Conservation (phyloP, 768 basidiomycete genomes). For the Podaxis sp. region DNA sequence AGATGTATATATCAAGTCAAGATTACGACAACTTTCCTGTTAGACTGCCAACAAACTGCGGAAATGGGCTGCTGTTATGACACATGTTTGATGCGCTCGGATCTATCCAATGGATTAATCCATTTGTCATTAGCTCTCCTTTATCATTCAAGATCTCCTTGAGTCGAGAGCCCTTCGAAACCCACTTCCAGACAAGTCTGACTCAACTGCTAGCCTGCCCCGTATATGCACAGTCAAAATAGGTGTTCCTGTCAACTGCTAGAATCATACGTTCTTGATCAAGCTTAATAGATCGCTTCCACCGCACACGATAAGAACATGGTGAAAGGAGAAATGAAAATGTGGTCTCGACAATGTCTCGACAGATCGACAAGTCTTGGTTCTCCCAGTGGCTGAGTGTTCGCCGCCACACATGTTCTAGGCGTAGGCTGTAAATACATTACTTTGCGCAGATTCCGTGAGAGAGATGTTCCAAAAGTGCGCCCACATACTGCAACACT, state of each 20-base stretch:
- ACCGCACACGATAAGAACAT: too few species aligned
- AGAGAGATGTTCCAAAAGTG: not conserved
- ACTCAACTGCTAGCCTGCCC: not conserved
- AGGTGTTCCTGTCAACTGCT: not conserved
- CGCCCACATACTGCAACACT: not conserved
- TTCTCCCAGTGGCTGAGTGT: not conserved
- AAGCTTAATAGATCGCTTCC: too few species aligned
- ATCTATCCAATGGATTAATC: not conserved
- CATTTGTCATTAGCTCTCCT: too few species aligned
- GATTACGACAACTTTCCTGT: not conserved
- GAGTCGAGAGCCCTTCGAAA: not conserved
- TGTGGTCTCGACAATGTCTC: not conserved
- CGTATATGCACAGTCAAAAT: not conserved
- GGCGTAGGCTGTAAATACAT: not conserved
- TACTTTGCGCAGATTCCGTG: not conserved
- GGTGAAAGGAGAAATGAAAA: too few species aligned
- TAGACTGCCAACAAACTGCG: not conserved
- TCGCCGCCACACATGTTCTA: not conserved
- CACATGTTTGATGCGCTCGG: not conserved
- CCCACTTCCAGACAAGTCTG: not conserved
- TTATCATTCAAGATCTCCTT: not conserved
- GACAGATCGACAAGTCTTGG: not conserved
- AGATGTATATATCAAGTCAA: not conserved
- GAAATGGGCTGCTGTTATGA: not conserved
- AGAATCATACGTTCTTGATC: not conserved